A percentile compares a stretch with the other conserved stretches of the same genome.
Conservation (phyloP, 1,139 yeast genomes). For the Martiniozyma asiatica region DNA sequence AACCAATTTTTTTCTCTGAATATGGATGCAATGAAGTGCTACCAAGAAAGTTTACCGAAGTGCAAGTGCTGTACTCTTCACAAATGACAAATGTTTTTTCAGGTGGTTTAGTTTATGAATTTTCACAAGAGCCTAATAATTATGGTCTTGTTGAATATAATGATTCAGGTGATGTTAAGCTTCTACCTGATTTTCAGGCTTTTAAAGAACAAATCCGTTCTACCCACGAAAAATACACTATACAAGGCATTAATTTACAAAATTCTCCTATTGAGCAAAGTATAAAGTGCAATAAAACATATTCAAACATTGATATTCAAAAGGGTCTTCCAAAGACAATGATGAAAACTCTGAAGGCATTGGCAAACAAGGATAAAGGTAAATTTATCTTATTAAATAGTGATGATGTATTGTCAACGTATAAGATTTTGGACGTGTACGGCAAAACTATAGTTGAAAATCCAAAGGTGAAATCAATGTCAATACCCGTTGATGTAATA, state of each 20-base stretch:
- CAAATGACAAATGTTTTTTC: constrained; percentile 75
- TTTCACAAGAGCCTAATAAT: constrained; percentile 74
- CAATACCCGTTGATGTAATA: no score
- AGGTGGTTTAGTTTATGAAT: constrained; percentile 91
- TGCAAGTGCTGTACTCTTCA: constrained; percentile 53
- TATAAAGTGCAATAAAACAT: no score
- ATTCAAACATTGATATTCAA: constrained; percentile 41
- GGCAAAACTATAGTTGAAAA: no score
- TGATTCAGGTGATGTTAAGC: constrained; percentile 39
- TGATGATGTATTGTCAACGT: no score
- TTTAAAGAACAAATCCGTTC: constrained; percentile 39
- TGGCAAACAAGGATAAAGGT: no score
- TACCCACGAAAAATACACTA: no score
- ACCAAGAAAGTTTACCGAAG: constrained; percentile 77
- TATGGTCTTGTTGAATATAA: constrained; percentile 70
- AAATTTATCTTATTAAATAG: no score
- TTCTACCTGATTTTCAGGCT: constrained; percentile 42
- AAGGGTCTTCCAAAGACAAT: constrained; percentile 36
- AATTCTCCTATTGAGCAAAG: no score
- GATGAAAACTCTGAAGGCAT: no score
- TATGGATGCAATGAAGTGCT: constrained; percentile 82
- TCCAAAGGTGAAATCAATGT: no score
- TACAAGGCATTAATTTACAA: no score
- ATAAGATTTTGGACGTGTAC: no score
- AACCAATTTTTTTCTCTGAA: constrained; percentile 84